phyloP scores from a whole-genome alignment of 2,329 filamentous ascomycete genomes.

The Furcasterigmium sp. region DNA sequence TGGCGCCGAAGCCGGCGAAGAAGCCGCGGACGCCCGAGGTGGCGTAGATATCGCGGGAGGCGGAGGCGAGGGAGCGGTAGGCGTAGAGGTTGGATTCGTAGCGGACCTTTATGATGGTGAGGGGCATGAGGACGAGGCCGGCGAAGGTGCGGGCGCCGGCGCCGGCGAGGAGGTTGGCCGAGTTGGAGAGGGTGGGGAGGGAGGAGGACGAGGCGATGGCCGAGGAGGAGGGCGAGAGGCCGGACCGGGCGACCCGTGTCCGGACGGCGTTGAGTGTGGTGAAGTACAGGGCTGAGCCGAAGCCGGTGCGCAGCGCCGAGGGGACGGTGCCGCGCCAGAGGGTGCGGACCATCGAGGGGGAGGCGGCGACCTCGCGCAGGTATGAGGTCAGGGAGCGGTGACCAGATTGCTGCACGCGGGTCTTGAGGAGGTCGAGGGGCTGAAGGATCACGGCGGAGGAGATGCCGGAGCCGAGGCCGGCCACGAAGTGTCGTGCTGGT shows the following conservation, averaged over 20 bases:
- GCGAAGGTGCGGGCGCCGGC: slow-evolving; percentile 79
- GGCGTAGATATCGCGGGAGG: slow-evolving; percentile 67
- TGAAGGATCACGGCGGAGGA: slow-evolving; percentile 87
- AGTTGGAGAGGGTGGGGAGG: slow-evolving; percentile 76
- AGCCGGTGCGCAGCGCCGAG: slow-evolving; percentile 86
- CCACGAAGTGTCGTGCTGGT: slow-evolving; percentile 77
- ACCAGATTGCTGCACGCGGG: slow-evolving; percentile 84
- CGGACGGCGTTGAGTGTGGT: slow-evolving; percentile 79
- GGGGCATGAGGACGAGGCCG: slow-evolving; percentile 88
- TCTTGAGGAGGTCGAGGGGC: slow-evolving; percentile 94
- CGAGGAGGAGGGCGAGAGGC: background rate
- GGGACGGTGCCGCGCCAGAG: slow-evolving; percentile 93
- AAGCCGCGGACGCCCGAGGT: slow-evolving; percentile 76
- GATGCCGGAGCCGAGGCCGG: slow-evolving; percentile 82
- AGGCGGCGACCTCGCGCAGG: slow-evolving; percentile 62
- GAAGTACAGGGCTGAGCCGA: slow-evolving; percentile 93
- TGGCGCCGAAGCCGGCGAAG: slow-evolving; percentile 91
- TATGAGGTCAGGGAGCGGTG: slow-evolving; percentile 63
- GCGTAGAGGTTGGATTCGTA: slow-evolving; percentile 86
- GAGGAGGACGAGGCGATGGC: slow-evolving; percentile 52
- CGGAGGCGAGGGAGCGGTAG: slow-evolving; percentile 71
- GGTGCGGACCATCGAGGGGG: slow-evolving; percentile 57
- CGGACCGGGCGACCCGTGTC: background rate
- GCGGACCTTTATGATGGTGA: slow-evolving; percentile 94
- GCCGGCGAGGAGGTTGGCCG: slow-evolving; percentile 80